Percentiles rank a stretch among this genome's conserved stretches.
Evolutionary conservation across 345 rosid species (phyloP).

Genomic region (Arabidopsis thaliana): DNA sequence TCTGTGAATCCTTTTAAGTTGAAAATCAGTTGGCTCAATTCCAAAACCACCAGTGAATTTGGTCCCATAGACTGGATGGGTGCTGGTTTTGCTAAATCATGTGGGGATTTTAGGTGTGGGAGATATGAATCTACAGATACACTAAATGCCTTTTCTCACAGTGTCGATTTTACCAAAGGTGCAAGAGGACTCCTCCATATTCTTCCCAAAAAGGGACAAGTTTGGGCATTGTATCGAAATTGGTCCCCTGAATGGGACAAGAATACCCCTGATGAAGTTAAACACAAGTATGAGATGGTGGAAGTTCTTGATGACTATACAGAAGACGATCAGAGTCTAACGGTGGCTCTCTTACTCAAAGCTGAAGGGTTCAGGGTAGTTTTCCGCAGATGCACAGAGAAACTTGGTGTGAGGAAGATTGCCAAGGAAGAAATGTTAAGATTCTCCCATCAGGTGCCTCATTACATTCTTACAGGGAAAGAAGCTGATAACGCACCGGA

Average conservation of each 20-base stretch:
- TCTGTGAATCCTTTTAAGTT: slow-evolving; percentile 81
- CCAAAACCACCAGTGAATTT: slow-evolving; percentile 70
- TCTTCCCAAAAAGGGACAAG: slow-evolving; percentile 76
- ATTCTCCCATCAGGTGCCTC: slow-evolving; percentile 96
- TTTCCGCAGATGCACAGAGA: slow-evolving; percentile 56
- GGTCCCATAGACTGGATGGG: slow-evolving; percentile 73
- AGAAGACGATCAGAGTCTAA: slow-evolving; percentile 60
- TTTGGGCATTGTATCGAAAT: slow-evolving; percentile 91
- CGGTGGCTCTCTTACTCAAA: slow-evolving; percentile 71
- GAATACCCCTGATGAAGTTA: slow-evolving; percentile 65
- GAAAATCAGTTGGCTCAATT: slow-evolving; percentile 93
- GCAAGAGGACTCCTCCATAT: slow-evolving; percentile 67
- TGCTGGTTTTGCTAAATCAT: slow-evolving; percentile 81
- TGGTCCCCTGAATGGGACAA: slow-evolving; percentile 89
- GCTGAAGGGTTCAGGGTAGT: slow-evolving; percentile 73
- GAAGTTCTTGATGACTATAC: slow-evolving; percentile 80
- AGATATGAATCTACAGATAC: slow-evolving; percentile 56
- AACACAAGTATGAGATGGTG: slow-evolving; percentile 85
- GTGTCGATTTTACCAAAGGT: slow-evolving; percentile 76
- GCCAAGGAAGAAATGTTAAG: slow-evolving; percentile 79
- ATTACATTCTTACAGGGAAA: slow-evolving; percentile 72
- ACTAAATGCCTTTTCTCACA: slow-evolving; percentile 85
- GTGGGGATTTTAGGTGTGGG: slow-evolving; percentile 83
- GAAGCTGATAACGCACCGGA: slow-evolving; percentile 69
- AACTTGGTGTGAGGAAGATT: slow-evolving; percentile 52